A percentile compares a stretch with the other conserved stretches of the same genome.
Evolutionary conservation across 495 filamentous ascomycete genomes (phyloP).

Genomic region (Bryoglossum gracile): DNA sequence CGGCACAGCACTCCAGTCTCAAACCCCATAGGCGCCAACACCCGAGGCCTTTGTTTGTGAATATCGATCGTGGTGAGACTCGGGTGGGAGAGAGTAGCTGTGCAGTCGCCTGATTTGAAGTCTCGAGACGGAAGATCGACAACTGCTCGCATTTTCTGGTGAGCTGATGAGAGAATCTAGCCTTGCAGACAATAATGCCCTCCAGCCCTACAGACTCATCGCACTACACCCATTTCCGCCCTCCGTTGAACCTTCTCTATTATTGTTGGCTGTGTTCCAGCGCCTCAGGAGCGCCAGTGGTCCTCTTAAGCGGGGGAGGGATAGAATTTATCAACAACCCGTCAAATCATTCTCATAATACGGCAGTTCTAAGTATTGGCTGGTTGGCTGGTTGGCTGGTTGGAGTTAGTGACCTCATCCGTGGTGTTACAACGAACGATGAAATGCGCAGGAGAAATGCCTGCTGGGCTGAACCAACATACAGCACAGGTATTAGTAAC

Average conservation of each 20-base stretch:
- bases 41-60: neutral
- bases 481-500: too few species aligned
- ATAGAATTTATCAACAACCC: too few species aligned
- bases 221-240: conserved; percentile 2
- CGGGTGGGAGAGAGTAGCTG: neutral
- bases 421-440: too few species aligned
- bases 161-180: conserved; percentile 10
- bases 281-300: too few species aligned
- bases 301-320: too few species aligned
- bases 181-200: conserved; percentile 3
- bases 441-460: neutral
- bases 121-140: conserved; percentile 5
- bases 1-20: neutral
- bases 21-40: neutral
- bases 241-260: neutral
- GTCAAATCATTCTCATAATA: too few species aligned
- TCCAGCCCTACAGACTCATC: conserved; percentile 8
- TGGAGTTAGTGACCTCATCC: too few species aligned
- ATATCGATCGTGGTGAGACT: neutral
- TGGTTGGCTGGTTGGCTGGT: too few species aligned
- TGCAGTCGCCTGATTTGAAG: neutral
- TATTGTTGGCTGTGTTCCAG: neutral
- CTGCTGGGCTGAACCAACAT: conserved; percentile 1
- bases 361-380: too few species aligned
- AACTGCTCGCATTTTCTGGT: neutral